phyloP scores from a whole-genome alignment of 176 grass and related monocot genomes.

The Avena eriantha region DNA sequence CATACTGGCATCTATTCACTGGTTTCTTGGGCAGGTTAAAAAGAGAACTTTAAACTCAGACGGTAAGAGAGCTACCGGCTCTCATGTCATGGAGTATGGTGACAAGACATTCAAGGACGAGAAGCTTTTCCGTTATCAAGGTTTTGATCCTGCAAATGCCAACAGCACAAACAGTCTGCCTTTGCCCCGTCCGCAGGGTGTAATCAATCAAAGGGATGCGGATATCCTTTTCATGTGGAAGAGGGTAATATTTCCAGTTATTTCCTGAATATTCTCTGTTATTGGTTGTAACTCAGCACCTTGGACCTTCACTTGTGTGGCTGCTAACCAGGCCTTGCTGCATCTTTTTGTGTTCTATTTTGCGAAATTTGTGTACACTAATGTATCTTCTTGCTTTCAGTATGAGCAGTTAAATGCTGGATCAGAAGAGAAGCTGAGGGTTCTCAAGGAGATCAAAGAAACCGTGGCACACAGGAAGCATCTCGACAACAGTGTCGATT shows the following conservation, averaged over 20 bases:
- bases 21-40: conserved; percentile 63
- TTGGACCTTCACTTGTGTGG: not conserved
- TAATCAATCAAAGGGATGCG: conserved; percentile 86
- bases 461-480: conserved; percentile 72
- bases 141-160: conserved; percentile 76
- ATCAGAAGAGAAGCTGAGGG: conserved; percentile 57
- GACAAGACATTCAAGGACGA: conserved; percentile 85
- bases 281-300: not conserved
- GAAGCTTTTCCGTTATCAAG: conserved; percentile 88
- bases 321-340: not conserved
- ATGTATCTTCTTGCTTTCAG: conserved; percentile 50
- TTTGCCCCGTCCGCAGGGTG: conserved; percentile 39
- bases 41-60: conserved; percentile 50
- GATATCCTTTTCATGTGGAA: conserved; percentile 93
- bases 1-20: conserved; percentile 10
- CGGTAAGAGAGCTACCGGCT: conserved; percentile 67
- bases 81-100: conserved; percentile 96
- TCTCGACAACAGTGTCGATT: conserved; percentile 72
- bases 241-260: conserved; percentile 48
- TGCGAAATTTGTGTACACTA: not conserved
- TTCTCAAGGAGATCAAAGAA: conserved; percentile 65
- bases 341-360: not conserved
- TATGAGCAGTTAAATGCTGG: conserved; percentile 62
- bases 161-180: conserved; percentile 55
- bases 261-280: not conserved